Conservation (phyloP, 768 basidiomycete species). For the Podaxis mareebaensis region DNA sequence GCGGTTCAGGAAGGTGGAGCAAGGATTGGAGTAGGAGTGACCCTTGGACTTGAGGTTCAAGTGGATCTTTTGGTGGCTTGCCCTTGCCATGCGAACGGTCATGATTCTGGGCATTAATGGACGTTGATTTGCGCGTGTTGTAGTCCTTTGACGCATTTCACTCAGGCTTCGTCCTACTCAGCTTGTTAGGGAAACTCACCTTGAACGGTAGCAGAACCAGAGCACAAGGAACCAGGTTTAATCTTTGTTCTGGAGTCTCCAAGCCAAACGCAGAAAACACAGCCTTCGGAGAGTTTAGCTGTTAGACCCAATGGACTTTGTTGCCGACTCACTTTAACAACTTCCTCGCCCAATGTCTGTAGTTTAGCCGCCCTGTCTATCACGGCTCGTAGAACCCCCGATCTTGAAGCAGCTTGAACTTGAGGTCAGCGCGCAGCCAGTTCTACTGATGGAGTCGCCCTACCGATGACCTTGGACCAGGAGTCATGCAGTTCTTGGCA, state of each 20-base stretch:
- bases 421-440: slow-evolving; percentile 9
- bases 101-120: slow-evolving; percentile 16
- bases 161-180: slow-evolving; percentile 29
- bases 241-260: slow-evolving; percentile 45
- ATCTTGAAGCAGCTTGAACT: slow-evolving; percentile 61
- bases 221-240: slow-evolving; percentile 65
- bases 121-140: slow-evolving; percentile 3
- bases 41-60: slow-evolving; percentile 80
- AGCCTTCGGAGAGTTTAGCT: slow-evolving; percentile 42
- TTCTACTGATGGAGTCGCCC: slow-evolving; percentile 29
- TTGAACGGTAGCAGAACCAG: slow-evolving; percentile 52
- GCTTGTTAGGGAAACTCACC: slow-evolving; percentile 32
- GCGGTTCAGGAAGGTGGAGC: slow-evolving; percentile 64
- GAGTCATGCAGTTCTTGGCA: slow-evolving; percentile 59
- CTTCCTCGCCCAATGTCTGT: slow-evolving; percentile 43
- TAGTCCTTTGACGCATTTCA: slow-evolving; percentile 8
- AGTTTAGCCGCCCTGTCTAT: slow-evolving; percentile 67
- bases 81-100: slow-evolving; percentile 17
- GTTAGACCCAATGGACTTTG: not conserved
- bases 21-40: slow-evolving; percentile 84
- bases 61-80: slow-evolving; percentile 27
- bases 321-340: slow-evolving; percentile 53
- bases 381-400: slow-evolving; percentile 75
- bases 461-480: slow-evolving; percentile 70
- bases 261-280: slow-evolving; percentile 62